A percentile compares a stretch with the other conserved stretches of the same genome.
Evolutionary conservation across 164 flowering plant genomes (phyloP).

Genomic region (Vitis rupestris): DNA sequence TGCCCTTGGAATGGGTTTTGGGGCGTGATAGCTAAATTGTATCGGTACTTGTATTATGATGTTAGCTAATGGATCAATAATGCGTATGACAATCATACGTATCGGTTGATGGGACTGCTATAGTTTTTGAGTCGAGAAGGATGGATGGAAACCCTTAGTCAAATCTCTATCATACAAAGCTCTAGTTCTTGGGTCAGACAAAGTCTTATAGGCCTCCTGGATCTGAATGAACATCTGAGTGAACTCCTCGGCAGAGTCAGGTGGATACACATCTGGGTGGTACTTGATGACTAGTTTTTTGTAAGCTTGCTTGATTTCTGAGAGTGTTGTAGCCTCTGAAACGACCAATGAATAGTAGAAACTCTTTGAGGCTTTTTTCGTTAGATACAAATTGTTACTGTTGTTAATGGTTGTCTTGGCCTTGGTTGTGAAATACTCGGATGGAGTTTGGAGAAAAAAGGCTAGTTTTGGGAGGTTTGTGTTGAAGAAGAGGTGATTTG

Average conservation of each 20-base stretch:
- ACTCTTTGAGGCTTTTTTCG: neutral
- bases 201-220: slow-evolving; percentile 22
- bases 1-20: too few relatives aligned
- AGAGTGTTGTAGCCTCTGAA: slow-evolving; percentile 2
- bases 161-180: slow-evolving; percentile 13
- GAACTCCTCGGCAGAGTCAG: slow-evolving; percentile 5
- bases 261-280: slow-evolving; percentile 26
- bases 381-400: too few relatives aligned
- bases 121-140: slow-evolving; percentile 32
- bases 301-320: slow-evolving; percentile 23
- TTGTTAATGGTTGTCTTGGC: too few relatives aligned
- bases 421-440: too few relatives aligned
- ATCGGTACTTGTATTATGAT: too few relatives aligned
- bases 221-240: slow-evolving; percentile 17
- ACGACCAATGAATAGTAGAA: slow-evolving; percentile 19
- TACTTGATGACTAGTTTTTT: slow-evolving; percentile 14
- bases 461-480: too few relatives aligned
- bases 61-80: too few relatives aligned
- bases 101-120: neutral
- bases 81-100: too few relatives aligned
- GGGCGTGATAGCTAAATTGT: too few relatives aligned
- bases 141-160: too few relatives aligned
- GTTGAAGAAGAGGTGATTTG: too few relatives aligned
- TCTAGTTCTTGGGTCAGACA: slow-evolving; percentile 17
- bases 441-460: too few relatives aligned